A percentile compares a stretch with the other conserved stretches of the same genome.
Conservation (phyloP, 306 rosid species). For the Lathyrus sativus region DNA sequence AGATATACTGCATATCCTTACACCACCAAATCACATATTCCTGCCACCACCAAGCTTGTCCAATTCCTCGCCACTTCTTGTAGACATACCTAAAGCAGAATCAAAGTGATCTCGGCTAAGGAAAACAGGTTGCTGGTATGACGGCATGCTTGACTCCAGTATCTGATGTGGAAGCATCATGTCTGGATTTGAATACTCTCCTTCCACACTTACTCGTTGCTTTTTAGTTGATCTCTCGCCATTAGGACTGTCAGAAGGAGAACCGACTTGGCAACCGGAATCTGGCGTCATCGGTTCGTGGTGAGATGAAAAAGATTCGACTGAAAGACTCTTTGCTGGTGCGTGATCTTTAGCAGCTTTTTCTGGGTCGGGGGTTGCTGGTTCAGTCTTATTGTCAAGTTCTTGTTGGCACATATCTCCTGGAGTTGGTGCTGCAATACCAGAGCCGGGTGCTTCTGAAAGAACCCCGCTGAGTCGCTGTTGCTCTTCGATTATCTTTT, state of each 20-base stretch:
- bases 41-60: slow-evolving; percentile 54
- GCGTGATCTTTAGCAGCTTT: slow-evolving; percentile 67
- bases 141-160: slow-evolving; percentile 84
- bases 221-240: slow-evolving; percentile 64
- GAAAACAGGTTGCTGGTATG: slow-evolving; percentile 59
- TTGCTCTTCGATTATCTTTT: slow-evolving; percentile 98
- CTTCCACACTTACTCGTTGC: slow-evolving; percentile 55
- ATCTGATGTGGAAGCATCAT: slow-evolving; percentile 77
- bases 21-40: slow-evolving; percentile 48
- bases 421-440: slow-evolving; percentile 45
- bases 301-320: slow-evolving; percentile 79
- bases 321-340: slow-evolving; percentile 73
- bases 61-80: slow-evolving; percentile 48
- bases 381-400: slow-evolving; percentile 72
- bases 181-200: slow-evolving; percentile 57
- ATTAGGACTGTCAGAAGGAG: slow-evolving; percentile 69
- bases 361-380: slow-evolving; percentile 92
- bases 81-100: slow-evolving; percentile 53
- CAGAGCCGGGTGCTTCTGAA: slow-evolving; percentile 64
- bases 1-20: slow-evolving; percentile 43
- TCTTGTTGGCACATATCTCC: slow-evolving; percentile 58
- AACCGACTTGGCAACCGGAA: slow-evolving; percentile 70
- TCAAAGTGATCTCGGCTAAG: slow-evolving; percentile 61
- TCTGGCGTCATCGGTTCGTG: slow-evolving; percentile 89
- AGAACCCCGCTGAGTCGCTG: slow-evolving; percentile 83